Evolutionary conservation across 2,329 filamentous ascomycete genomes (phyloP).

Genomic region (Pseudocercospora fijiensis): DNA sequence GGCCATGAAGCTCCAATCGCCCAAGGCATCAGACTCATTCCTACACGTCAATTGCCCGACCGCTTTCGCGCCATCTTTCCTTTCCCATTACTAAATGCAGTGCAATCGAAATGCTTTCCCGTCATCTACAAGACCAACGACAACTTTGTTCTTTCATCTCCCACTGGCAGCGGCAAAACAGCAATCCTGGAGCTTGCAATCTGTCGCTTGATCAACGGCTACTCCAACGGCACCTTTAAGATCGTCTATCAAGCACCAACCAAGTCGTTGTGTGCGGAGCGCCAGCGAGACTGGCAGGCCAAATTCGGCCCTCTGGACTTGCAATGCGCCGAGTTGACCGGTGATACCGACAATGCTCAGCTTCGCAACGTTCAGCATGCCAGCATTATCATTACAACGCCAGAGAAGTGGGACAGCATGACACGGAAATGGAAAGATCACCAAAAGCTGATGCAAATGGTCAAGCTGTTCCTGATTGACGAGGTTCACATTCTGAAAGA

Average conservation of each 20-base stretch:
- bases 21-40: slow-evolving; percentile 61
- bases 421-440: slow-evolving; percentile 86
- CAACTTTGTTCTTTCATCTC: slow-evolving; percentile 77
- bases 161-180: slow-evolving; percentile 84
- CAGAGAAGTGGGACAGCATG: slow-evolving; percentile 89
- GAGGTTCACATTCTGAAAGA: slow-evolving; percentile 87
- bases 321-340: slow-evolving; percentile 74
- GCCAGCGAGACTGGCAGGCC: slow-evolving; percentile 71
- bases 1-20: slow-evolving; percentile 42
- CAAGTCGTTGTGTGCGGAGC: slow-evolving; percentile 77
- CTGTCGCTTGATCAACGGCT: slow-evolving; percentile 63
- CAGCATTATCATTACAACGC: slow-evolving; percentile 81
- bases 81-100: slow-evolving; percentile 74
- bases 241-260: slow-evolving; percentile 83
- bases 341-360: slow-evolving; percentile 70
- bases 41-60: slow-evolving; percentile 64
- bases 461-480: slow-evolving; percentile 80
- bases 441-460: slow-evolving; percentile 67
- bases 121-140: slow-evolving; percentile 65
- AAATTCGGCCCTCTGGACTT: slow-evolving; percentile 70
- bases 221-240: slow-evolving; percentile 65
- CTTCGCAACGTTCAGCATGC: slow-evolving; percentile 69
- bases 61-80: slow-evolving; percentile 68
- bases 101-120: slow-evolving; percentile 77
- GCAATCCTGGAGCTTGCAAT: slow-evolving; percentile 79